These are phyloP conservation scores for Neonectria punicea DNA, from an alignment of 2,329 filamentous ascomycete species.

Conservation along the genomic window DNA sequence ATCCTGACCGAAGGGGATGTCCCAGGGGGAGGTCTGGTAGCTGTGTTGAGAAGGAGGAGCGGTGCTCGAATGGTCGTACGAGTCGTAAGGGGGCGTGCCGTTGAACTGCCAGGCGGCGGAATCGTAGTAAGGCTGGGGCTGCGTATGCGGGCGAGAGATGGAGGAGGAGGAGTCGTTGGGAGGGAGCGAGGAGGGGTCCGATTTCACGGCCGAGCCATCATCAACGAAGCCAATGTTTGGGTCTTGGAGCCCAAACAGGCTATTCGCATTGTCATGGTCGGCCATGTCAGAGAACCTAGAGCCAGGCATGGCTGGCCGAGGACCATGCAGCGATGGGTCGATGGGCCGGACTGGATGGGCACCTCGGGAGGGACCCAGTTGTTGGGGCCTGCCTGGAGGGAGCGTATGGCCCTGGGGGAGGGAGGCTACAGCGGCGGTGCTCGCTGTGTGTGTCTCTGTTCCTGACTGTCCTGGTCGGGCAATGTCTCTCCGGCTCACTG, in stretches of 20 bases:
- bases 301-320: constrained; percentile 42
- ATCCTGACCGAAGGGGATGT: constrained; percentile 45
- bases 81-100: constrained; percentile 59
- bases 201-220: constrained; percentile 47
- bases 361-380: constrained; percentile 32
- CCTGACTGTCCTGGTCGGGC: background rate
- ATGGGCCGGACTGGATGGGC: constrained; percentile 35
- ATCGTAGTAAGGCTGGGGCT: constrained; percentile 45
- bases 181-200: constrained; percentile 45
- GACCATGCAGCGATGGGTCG: constrained; percentile 46
- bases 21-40: constrained; percentile 50
- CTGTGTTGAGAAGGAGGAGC: constrained; percentile 47
- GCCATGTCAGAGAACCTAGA: constrained; percentile 49
- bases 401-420: background rate
- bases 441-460: background rate
- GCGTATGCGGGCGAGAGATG: constrained; percentile 41
- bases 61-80: constrained; percentile 54
- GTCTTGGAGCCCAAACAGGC: constrained; percentile 59
- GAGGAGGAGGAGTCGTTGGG: constrained; percentile 49
- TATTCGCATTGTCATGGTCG: constrained; percentile 52
- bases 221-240: constrained; percentile 52
- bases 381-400: constrained; percentile 12
- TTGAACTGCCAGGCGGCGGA: constrained; percentile 61
- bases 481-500: constrained; percentile 5
- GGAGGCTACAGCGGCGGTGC: too few relatives aligned